Percentiles rank a stretch among this genome's conserved stretches.
Conservation (phyloP, 192 early-diverging fungal species). For the Funneliformis geosporum region DNA sequence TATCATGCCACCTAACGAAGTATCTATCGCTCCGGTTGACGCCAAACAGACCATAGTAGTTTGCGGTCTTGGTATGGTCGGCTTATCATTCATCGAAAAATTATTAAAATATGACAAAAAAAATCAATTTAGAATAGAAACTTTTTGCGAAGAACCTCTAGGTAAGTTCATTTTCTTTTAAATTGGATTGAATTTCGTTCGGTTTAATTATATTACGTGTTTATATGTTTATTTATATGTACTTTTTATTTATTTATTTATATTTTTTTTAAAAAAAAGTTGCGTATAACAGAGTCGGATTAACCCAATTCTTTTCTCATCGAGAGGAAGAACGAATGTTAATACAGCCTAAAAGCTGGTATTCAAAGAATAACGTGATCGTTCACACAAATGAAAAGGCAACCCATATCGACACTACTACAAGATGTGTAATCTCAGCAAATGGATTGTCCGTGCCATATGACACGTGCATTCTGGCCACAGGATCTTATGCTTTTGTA, state of each 20-base stretch:
- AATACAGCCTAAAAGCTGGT: constrained; percentile 54
- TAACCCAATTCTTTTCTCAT: constrained; percentile 66
- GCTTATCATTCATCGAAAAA: constrained; percentile 63
- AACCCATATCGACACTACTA: constrained; percentile 41
- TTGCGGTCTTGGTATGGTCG: constrained; percentile 73
- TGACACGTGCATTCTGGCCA: constrained; percentile 61
- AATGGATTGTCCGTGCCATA: constrained; percentile 43
- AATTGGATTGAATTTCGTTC: background rate
- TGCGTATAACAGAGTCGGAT: constrained; percentile 70
- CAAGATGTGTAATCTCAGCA: constrained; percentile 41
- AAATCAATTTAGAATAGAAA: constrained; percentile 47
- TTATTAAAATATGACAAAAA: constrained; percentile 55
- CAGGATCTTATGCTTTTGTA: constrained; percentile 60
- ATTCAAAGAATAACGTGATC: constrained; percentile 48
- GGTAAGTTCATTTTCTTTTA: constrained; percentile 30
- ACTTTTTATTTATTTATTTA: too few species aligned
- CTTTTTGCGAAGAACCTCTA: constrained; percentile 59
- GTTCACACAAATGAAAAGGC: constrained; percentile 46
- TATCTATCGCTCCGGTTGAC: background rate
- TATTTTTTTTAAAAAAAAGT: constrained; percentile 30
- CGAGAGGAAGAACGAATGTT: constrained; percentile 43
- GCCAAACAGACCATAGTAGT: constrained; percentile 45
- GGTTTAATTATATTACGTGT: background rate
- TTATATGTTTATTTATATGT: background rate
- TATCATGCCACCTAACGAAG: background rate